These are phyloP conservation scores for Cladosporium sp. DNA, from an alignment of 2,329 filamentous ascomycete species.

Conservation along the genomic window DNA sequence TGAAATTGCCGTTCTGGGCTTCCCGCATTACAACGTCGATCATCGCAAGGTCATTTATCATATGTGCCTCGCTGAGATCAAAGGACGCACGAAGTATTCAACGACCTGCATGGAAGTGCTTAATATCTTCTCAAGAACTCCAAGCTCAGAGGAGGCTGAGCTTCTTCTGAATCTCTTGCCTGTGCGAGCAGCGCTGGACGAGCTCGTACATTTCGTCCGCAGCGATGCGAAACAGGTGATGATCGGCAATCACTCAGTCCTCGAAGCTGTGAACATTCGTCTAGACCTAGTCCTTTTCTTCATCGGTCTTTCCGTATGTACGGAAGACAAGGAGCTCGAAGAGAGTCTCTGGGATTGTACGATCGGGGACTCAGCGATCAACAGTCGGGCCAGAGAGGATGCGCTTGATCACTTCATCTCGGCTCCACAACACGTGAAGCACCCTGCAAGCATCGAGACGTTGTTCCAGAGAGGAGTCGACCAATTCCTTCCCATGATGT, in stretches of 20 bases:
- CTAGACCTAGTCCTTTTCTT: conserved; percentile 56
- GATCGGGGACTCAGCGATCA: conserved; percentile 17
- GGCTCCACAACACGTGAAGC: background rate
- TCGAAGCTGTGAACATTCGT: conserved; percentile 8
- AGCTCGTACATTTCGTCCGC: conserved; percentile 32
- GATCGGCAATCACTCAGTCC: background rate
- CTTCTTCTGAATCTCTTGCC: conserved; percentile 20
- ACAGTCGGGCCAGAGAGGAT: conserved; percentile 13
- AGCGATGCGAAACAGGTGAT: background rate
- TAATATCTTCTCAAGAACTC: conserved; percentile 15
- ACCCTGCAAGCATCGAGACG: background rate
- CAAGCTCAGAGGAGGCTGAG: conserved; percentile 13
- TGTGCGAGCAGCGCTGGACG: conserved; percentile 28
- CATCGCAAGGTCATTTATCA: conserved; percentile 20
- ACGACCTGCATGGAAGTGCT: conserved; percentile 23
- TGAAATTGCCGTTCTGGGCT: conserved; percentile 15
- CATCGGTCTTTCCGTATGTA: conserved; percentile 10
- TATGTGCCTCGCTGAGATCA: conserved; percentile 19
- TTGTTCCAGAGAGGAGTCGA: conserved; percentile 9
- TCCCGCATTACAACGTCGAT: conserved; percentile 8
- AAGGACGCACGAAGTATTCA: conserved; percentile 13
- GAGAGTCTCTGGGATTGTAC: conserved; percentile 15
- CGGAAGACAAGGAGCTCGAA: conserved; percentile 9
- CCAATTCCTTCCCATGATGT: conserved; percentile 7
- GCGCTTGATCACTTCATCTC: conserved; percentile 9